Conservation (phyloP, 805 yeast genomes). For the Candida loeiensis region DNA sequence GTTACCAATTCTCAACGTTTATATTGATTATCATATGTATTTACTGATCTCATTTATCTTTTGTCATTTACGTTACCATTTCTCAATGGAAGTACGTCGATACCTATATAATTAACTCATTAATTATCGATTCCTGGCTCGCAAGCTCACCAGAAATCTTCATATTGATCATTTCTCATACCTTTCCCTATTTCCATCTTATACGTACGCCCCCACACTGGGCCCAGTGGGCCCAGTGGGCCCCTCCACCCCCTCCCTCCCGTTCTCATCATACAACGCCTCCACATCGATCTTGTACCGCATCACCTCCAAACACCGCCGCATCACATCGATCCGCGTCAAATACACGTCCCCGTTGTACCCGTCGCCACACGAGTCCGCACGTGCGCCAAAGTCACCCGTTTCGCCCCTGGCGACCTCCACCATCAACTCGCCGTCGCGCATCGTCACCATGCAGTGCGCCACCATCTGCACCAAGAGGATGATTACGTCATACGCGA, state of each 20-base stretch:
- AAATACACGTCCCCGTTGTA: constrained; percentile 37
- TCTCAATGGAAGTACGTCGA: too few relatives aligned
- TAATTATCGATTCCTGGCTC: too few relatives aligned
- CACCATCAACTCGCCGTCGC: constrained; percentile 28
- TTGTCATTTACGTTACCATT: too few relatives aligned
- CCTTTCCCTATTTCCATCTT: too few relatives aligned
- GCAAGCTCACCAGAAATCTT: too few relatives aligned
- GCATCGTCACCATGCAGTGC: constrained; percentile 30
- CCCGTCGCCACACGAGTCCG: constrained; percentile 27
- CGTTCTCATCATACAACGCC: background rate
- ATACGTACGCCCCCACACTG: constrained; percentile 5
- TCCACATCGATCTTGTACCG: background rate
- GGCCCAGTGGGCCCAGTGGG: constrained; percentile 1
- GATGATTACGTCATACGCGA: constrained; percentile 25
- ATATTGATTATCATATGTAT: too few relatives aligned
- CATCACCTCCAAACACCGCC: constrained; percentile 5
- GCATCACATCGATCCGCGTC: constrained; percentile 24
- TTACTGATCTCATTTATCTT: too few relatives aligned
- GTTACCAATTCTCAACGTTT: too few relatives aligned
- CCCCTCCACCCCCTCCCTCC: background rate
- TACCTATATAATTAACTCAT: too few relatives aligned
- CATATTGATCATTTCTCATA: too few relatives aligned
- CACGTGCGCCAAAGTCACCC: constrained; percentile 8
- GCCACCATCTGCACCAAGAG: constrained; percentile 27
- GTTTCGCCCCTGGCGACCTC: constrained; percentile 1